Percentiles rank a stretch among this genome's conserved stretches.
Conservation (phyloP, 768 basidiomycete genomes). For the Pulveroboletus sp. region DNA sequence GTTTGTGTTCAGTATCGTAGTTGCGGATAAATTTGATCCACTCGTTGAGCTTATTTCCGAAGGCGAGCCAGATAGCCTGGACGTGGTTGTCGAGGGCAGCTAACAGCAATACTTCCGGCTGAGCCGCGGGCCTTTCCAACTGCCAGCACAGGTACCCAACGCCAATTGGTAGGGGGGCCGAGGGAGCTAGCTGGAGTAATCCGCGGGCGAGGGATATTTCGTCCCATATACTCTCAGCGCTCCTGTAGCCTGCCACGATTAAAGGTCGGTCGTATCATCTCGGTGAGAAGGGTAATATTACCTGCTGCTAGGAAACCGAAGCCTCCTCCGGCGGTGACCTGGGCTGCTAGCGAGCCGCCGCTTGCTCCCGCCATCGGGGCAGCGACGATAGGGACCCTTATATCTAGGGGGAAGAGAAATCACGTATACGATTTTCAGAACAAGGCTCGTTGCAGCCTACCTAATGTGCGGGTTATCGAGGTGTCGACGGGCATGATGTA, state of each 20-base stretch:
- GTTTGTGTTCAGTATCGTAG: constrained; percentile 42
- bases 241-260: constrained; percentile 41
- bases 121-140: constrained; percentile 46
- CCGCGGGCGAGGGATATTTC: constrained; percentile 54
- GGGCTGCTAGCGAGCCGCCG: constrained; percentile 56
- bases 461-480: constrained; percentile 46
- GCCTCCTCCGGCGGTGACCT: constrained; percentile 63
- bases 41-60: constrained; percentile 50
- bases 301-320: constrained; percentile 74
- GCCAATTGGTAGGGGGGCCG: constrained; percentile 50
- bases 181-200: constrained; percentile 31
- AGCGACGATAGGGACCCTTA: constrained; percentile 54
- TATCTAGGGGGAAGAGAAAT: constrained; percentile 32
- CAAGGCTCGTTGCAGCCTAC: constrained; percentile 29
- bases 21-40: constrained; percentile 63
- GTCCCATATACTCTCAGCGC: constrained; percentile 38
- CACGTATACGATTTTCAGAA: not conserved
- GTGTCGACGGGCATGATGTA: constrained; percentile 29
- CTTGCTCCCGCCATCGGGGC: constrained; percentile 71
- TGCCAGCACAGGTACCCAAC: constrained; percentile 74
- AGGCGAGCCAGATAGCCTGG: constrained; percentile 70
- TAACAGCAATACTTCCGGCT: constrained; percentile 41
- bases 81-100: constrained; percentile 52
- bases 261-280: constrained; percentile 1
- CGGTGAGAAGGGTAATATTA: constrained; percentile 16